A percentile compares a stretch with the other conserved stretches of the same genome.
These are phyloP conservation scores for Agaricales sp. DNA, from an alignment of 1,284 basidiomycete genomes.

Conservation along the genomic window DNA sequence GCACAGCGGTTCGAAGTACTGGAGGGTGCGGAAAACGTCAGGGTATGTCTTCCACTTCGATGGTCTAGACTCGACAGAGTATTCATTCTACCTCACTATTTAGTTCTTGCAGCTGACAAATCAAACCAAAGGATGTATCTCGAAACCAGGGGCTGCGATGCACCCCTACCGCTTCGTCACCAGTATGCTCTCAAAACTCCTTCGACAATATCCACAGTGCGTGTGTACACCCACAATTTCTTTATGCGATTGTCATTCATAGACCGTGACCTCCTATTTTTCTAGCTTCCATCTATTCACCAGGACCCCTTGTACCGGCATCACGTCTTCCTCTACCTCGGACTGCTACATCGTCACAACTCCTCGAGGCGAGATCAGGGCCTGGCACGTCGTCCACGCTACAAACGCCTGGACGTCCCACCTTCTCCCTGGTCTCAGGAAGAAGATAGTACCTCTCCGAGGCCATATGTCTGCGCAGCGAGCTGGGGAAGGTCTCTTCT, in stretches of 20 bases:
- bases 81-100: no score
- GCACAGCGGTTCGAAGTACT: neutral
- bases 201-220: slow-evolving; percentile 29
- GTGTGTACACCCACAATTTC: slow-evolving; percentile 8
- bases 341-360: slow-evolving; percentile 37
- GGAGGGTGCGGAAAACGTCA: neutral
- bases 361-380: slow-evolving; percentile 38
- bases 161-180: slow-evolving; percentile 54
- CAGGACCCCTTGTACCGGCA: slow-evolving; percentile 36
- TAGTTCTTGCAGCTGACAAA: slow-evolving; percentile 34
- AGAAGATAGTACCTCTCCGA: slow-evolving; percentile 45
- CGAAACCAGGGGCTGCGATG: slow-evolving; percentile 38
- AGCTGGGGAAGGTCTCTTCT: slow-evolving; percentile 24
- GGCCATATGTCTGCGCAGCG: slow-evolving; percentile 62
- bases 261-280: neutral
- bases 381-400: slow-evolving; percentile 63
- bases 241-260: no score
- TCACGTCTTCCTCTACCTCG: slow-evolving; percentile 18
- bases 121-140: slow-evolving; percentile 33
- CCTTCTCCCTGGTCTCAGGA: slow-evolving; percentile 53
- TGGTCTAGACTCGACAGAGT: slow-evolving; percentile 3
- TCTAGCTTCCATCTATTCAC: slow-evolving; percentile 38
- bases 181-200: slow-evolving; percentile 35
- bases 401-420: slow-evolving; percentile 72
- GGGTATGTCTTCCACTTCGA: neutral